A percentile compares a stretch with the other conserved stretches of the same genome.
phyloP scores from a whole-genome alignment of 2,329 filamentous ascomycete species.

The Microsporum ferrugineum region DNA sequence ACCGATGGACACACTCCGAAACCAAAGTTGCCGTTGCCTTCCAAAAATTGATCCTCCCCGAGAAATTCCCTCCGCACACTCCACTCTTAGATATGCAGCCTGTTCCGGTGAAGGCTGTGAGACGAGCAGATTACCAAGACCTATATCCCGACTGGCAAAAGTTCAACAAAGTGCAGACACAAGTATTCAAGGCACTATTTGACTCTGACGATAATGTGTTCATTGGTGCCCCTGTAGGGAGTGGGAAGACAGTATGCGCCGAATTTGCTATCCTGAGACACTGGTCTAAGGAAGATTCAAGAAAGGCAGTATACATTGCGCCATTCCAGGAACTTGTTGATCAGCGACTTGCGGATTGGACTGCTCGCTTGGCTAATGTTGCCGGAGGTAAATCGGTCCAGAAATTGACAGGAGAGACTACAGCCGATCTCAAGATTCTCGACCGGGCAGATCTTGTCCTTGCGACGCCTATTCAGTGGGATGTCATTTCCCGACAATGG shows the following conservation, averaged over 20 bases:
- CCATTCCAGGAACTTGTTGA: constrained; percentile 92
- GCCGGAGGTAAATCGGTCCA: constrained; percentile 79
- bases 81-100: constrained; percentile 85
- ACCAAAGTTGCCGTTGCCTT: constrained; percentile 88
- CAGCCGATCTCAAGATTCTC: constrained; percentile 77
- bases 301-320: constrained; percentile 83
- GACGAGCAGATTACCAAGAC: constrained; percentile 67
- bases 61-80: constrained; percentile 91
- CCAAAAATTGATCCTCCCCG: constrained; percentile 84
- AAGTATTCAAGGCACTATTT: constrained; percentile 89
- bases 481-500: constrained; percentile 91
- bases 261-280: constrained; percentile 85
- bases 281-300: constrained; percentile 61
- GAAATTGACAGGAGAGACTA: constrained; percentile 87
- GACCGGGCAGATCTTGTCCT: constrained; percentile 81
- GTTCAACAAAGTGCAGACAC: constrained; percentile 97
- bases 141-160: constrained; percentile 74
- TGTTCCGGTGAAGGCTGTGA: constrained; percentile 76
- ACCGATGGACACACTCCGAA: constrained; percentile 97
- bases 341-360: constrained; percentile 71
- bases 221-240: constrained; percentile 81
- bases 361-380: constrained; percentile 58
- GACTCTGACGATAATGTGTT: constrained; percentile 89
- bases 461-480: constrained; percentile 90
- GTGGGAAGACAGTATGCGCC: constrained; percentile 92